A percentile compares a stretch with the other conserved stretches of the same genome.
Evolutionary conservation across 768 basidiomycete species (phyloP).

Genomic region (Tephrocybe sp.): DNA sequence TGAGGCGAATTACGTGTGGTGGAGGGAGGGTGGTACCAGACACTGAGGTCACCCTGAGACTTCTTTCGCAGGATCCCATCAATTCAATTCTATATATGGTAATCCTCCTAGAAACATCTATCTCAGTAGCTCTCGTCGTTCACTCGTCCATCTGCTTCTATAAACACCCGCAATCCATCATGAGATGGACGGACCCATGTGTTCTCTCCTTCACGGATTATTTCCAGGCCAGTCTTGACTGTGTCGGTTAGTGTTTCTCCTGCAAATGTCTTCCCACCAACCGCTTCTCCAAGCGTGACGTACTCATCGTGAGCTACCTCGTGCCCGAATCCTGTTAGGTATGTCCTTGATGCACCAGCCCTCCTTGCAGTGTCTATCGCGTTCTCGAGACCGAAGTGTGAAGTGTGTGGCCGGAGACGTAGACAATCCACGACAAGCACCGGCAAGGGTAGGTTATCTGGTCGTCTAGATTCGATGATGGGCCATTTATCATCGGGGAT

Average conservation of each 20-base stretch:
- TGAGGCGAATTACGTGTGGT: neutral
- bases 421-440: slow-evolving; percentile 81
- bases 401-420: slow-evolving; percentile 62
- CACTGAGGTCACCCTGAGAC: slow-evolving; percentile 17
- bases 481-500: slow-evolving; percentile 77
- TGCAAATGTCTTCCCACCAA: slow-evolving; percentile 37
- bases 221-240: slow-evolving; percentile 41
- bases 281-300: slow-evolving; percentile 57
- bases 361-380: slow-evolving; percentile 56
- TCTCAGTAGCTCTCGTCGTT: slow-evolving; percentile 49
- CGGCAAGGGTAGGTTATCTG: slow-evolving; percentile 33
- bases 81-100: slow-evolving; percentile 2
- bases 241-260: slow-evolving; percentile 25
- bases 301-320: slow-evolving; percentile 80
- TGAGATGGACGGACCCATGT: slow-evolving; percentile 73
- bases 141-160: slow-evolving; percentile 41
- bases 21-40: slow-evolving; percentile 11
- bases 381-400: slow-evolving; percentile 76
- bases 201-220: slow-evolving; percentile 46
- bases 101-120: neutral
- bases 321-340: slow-evolving; percentile 76
- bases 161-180: slow-evolving; percentile 66
- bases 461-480: slow-evolving; percentile 32
- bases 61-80: slow-evolving; percentile 11
- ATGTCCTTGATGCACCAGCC: slow-evolving; percentile 62